These are phyloP conservation scores for Monosporascus sp. DNA, from an alignment of 2,329 filamentous ascomycete genomes.

Conservation along the genomic window DNA sequence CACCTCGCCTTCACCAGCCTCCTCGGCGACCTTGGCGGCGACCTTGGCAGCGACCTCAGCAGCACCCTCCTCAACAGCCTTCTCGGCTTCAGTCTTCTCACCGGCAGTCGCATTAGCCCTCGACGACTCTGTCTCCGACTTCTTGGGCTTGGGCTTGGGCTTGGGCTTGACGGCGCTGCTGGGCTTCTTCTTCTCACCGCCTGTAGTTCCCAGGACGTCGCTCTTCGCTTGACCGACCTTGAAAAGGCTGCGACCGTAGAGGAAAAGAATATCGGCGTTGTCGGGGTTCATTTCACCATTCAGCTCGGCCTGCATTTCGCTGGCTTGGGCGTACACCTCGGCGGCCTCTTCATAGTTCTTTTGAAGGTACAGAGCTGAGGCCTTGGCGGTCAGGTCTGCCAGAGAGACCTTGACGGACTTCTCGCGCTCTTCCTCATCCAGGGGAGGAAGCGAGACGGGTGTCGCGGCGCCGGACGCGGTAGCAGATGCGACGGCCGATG, in stretches of 20 bases:
- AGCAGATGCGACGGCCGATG: constrained; percentile 18
- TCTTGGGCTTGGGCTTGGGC: constrained; percentile 33
- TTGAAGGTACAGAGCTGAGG: constrained; percentile 77
- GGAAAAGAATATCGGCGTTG: constrained; percentile 90
- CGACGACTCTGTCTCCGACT: constrained; percentile 33
- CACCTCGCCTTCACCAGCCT: constrained; percentile 34
- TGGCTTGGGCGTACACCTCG: constrained; percentile 83
- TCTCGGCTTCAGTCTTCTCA: constrained; percentile 34
- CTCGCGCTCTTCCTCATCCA: constrained; percentile 37
- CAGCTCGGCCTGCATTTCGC: constrained; percentile 82
- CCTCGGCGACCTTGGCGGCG: constrained; percentile 37
- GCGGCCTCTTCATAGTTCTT: constrained; percentile 84
- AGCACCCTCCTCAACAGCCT: constrained; percentile 41
- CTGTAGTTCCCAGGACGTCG: constrained; percentile 80
- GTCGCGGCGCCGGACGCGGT: constrained; percentile 21
- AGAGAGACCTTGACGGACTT: constrained; percentile 59
- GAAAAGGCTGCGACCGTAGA: constrained; percentile 90
- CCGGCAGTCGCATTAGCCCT: constrained; percentile 31
- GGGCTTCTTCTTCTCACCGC: constrained; percentile 47
- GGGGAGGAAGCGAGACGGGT: constrained; percentile 26
- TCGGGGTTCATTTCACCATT: constrained; percentile 88
- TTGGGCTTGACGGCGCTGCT: constrained; percentile 33
- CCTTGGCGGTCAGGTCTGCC: constrained; percentile 73
- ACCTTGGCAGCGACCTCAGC: constrained; percentile 38
- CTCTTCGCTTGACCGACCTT: constrained; percentile 91